phyloP scores from a whole-genome alignment of 805 yeast genomes.

The Metschnikowia reukaufii region DNA sequence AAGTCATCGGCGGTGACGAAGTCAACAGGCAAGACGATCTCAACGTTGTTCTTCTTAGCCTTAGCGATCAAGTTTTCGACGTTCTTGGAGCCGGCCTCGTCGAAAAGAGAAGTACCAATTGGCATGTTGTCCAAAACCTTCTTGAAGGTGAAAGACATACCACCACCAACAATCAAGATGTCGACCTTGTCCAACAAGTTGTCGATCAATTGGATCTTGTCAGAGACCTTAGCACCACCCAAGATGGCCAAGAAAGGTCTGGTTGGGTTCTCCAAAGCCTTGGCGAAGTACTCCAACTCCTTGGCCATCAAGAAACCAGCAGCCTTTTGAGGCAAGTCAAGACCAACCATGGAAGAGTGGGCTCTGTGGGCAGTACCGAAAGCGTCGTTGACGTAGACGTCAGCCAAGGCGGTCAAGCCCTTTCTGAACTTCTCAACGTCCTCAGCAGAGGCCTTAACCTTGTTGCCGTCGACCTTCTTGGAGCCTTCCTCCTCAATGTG shows the following conservation, averaged over 20 bases:
- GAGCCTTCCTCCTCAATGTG: constrained; percentile 98
- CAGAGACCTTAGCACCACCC: constrained; percentile 99
- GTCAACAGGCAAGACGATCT: constrained; percentile 92
- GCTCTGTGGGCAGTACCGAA: constrained; percentile 99
- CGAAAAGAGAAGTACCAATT: constrained; percentile 91
- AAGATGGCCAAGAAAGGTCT: constrained; percentile 98
- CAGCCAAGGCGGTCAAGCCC: constrained; percentile 89
- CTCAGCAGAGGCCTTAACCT: constrained; percentile 87
- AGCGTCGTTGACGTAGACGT: constrained; percentile 88
- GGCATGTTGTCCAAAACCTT: constrained; percentile 81
- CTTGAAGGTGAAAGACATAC: constrained; percentile 99
- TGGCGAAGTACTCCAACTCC: constrained; percentile 96
- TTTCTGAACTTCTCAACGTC: constrained; percentile 85
- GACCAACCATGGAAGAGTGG: constrained; percentile 98
- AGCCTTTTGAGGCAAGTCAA: constrained; percentile 93
- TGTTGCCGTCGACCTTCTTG: constrained; percentile 82
- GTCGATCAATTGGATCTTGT: constrained; percentile 97
- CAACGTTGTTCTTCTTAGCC: constrained; percentile 95
- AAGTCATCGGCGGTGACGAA: constrained; percentile 94
- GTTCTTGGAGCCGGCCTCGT: constrained; percentile 91
- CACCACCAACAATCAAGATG: constrained; percentile 95
- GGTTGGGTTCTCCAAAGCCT: constrained; percentile 96
- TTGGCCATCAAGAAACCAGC: constrained; percentile 98
- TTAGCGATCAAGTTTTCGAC: constrained; percentile 90
- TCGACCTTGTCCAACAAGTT: constrained; percentile 95